A percentile compares a stretch with the other conserved stretches of the same genome.
These are phyloP conservation scores for Balakata baccata DNA, from an alignment of 345 rosid species.

Conservation along the genomic window DNA sequence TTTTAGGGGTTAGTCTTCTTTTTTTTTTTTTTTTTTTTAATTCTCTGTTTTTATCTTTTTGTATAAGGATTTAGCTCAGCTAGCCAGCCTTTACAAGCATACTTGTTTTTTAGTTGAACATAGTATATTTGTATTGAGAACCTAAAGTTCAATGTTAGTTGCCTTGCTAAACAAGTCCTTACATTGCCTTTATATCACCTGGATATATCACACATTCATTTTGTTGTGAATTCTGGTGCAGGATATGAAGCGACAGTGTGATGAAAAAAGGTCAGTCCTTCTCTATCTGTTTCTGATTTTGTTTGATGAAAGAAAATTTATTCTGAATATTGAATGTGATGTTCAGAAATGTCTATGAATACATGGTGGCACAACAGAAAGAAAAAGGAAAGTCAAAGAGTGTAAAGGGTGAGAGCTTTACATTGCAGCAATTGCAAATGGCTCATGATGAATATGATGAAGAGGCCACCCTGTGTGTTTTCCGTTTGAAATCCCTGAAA, in stretches of 20 bases:
- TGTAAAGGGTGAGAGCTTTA: conserved; percentile 62
- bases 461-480: conserved; percentile 77
- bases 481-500: conserved; percentile 89
- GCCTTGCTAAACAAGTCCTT: neutral
- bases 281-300: conserved; percentile 7
- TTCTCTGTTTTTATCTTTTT: neutral
- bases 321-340: conserved; percentile 28
- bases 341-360: conserved; percentile 67
- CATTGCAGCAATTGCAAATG: conserved; percentile 55
- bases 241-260: conserved; percentile 99
- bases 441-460: conserved; percentile 77
- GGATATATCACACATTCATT: neutral
- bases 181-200: neutral
- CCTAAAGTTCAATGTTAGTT: neutral
- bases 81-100: conserved; percentile 8
- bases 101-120: neutral
- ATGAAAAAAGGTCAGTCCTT: conserved; percentile 74
- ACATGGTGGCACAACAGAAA: conserved; percentile 69
- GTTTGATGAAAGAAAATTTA: conserved; percentile 18
- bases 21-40: conserved; percentile 23
- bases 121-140: neutral
- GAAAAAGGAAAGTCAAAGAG: conserved; percentile 76
- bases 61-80: conserved; percentile 32
- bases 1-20: conserved; percentile 3
- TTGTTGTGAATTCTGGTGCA: conserved; percentile 29